Percentiles rank a stretch among this genome's conserved stretches.
These are phyloP conservation scores for Salvia splendens DNA, from an alignment of 257 asterid species.

Conservation along the genomic window DNA sequence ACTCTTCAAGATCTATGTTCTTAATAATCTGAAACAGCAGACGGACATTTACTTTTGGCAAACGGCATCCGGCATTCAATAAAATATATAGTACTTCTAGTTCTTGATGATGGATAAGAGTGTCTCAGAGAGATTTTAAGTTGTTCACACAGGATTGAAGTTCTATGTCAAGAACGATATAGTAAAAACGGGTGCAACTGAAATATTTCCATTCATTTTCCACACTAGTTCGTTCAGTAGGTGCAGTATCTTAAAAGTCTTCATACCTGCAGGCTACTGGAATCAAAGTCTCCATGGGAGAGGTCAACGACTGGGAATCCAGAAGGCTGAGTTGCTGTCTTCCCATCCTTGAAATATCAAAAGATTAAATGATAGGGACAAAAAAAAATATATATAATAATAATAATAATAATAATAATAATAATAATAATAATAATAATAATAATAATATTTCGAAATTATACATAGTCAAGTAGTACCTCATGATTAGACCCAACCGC, in stretches of 20 bases:
- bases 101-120: not conserved
- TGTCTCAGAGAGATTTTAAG: slow-evolving; percentile 5
- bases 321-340: slow-evolving; percentile 52
- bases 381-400: too few species aligned
- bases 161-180: slow-evolving; percentile 10
- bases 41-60: slow-evolving; percentile 18
- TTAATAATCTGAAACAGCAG: slow-evolving; percentile 58
- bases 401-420: too few species aligned
- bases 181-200: slow-evolving; percentile 14
- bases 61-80: too few species aligned
- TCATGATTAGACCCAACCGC: slow-evolving; percentile 51
- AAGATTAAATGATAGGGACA: slow-evolving; percentile 23
- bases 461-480: too few species aligned
- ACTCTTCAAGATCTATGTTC: slow-evolving; percentile 90
- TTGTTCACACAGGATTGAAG: not conserved
- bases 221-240: slow-evolving; percentile 3
- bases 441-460: slow-evolving; percentile 14
- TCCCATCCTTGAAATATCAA: slow-evolving; percentile 51
- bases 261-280: slow-evolving; percentile 69
- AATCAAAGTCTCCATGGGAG: slow-evolving; percentile 63
- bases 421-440: too few species aligned
- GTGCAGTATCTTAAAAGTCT: slow-evolving; percentile 19
- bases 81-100: too few species aligned
- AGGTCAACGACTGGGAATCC: slow-evolving; percentile 61
- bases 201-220: too few species aligned